phyloP scores from a whole-genome alignment of 805 yeast species.

The Saturnispora kantuleensis region DNA sequence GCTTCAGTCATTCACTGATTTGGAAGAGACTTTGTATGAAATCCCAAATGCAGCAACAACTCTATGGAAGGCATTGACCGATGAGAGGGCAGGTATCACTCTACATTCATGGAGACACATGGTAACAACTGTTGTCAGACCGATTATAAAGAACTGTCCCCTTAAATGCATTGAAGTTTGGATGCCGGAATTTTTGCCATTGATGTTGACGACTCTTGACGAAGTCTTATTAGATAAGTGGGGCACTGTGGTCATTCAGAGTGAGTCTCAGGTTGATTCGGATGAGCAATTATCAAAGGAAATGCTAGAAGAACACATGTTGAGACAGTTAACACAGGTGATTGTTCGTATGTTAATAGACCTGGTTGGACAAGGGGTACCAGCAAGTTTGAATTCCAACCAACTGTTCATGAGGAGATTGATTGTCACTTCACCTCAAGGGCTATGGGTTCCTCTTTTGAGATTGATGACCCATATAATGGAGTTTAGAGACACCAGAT shows the following conservation, averaged over 20 bases:
- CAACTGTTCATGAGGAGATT: constrained; percentile 58
- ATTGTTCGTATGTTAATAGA: constrained; percentile 82
- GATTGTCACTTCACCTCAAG: constrained; percentile 51
- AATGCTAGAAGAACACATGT: constrained; percentile 94
- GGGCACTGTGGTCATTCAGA: constrained; percentile 55
- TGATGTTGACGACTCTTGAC: constrained; percentile 63
- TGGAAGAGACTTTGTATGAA: constrained; percentile 82
- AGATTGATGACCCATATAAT: constrained; percentile 68
- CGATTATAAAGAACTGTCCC: constrained; percentile 85
- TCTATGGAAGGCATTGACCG: constrained; percentile 82
- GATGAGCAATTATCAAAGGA: constrained; percentile 90
- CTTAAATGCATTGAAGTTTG: constrained; percentile 53
- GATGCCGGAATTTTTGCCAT: constrained; percentile 71
- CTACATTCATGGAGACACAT: constrained; percentile 96
- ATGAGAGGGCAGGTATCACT: constrained; percentile 76
- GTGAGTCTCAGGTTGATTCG: constrained; percentile 40
- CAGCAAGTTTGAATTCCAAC: constrained; percentile 37
- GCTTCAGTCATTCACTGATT: constrained; percentile 76
- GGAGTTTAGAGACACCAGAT: constrained; percentile 78
- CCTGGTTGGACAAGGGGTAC: constrained; percentile 68
- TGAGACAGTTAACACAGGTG: constrained; percentile 88
- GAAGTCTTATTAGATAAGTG: constrained; percentile 65
- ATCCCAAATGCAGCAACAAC: constrained; percentile 70
- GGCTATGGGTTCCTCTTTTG: constrained; percentile 64
- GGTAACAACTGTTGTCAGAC: constrained; percentile 80